These are phyloP conservation scores for Paramecium octaurelia DNA, from an alignment of 73 alveolate species.

Conservation along the genomic window DNA sequence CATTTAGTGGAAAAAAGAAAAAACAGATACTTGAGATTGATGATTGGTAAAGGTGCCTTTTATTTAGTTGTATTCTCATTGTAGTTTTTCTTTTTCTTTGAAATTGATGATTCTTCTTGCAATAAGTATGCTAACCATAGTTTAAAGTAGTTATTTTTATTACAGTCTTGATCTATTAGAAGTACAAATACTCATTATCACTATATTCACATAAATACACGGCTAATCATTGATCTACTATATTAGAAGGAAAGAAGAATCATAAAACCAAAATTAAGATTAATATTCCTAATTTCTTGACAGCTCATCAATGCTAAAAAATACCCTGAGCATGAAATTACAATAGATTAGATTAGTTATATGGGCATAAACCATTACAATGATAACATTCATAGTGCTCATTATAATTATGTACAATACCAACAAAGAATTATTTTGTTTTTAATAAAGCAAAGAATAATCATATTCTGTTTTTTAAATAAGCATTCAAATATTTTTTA, in stretches of 20 bases:
- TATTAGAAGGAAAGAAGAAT: background rate
- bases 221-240: background rate
- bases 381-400: background rate
- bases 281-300: background rate
- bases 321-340: background rate
- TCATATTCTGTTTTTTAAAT: background rate
- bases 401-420: background rate
- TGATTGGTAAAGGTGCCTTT: background rate
- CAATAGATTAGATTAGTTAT: background rate
- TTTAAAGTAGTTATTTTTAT: background rate
- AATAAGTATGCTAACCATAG: background rate
- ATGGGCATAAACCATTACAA: background rate
- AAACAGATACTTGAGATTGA: background rate
- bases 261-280: background rate
- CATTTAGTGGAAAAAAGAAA: background rate
- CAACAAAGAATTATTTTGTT: background rate
- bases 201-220: background rate
- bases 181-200: background rate
- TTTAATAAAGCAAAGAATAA: background rate
- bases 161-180: background rate
- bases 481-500: background rate
- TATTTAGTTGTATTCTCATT: background rate
- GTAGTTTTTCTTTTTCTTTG: background rate
- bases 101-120: background rate
- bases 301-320: background rate